Evolutionary conservation across 2,329 filamentous ascomycete genomes (phyloP).

Genomic region (Sarocladium strictum): DNA sequence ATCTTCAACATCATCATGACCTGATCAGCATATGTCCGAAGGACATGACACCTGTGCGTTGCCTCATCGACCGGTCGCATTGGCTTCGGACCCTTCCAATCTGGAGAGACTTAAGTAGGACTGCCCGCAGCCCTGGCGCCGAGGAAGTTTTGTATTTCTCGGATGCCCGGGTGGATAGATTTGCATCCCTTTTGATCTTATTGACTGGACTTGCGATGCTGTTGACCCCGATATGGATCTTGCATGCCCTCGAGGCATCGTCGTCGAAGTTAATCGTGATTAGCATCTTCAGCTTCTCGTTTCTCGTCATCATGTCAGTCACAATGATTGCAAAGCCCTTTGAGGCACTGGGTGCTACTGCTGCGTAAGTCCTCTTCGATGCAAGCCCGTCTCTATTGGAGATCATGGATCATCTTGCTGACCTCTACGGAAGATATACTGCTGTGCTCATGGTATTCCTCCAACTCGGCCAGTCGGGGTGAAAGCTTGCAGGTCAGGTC

Average conservation of each 20-base stretch:
- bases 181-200: constrained; percentile 18
- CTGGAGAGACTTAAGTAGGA: not conserved
- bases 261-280: constrained; percentile 23
- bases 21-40: constrained; percentile 14
- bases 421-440: not conserved
- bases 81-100: constrained; percentile 3
- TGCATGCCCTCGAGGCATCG: constrained; percentile 15
- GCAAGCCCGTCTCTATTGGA: not conserved
- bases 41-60: constrained; percentile 12
- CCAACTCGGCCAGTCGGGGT: not conserved
- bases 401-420: not conserved
- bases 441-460: constrained; percentile 9
- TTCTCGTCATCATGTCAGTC: constrained; percentile 13
- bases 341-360: constrained; percentile 16
- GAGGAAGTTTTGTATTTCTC: constrained; percentile 12
- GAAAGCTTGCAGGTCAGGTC: too few species aligned
- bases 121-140: not conserved
- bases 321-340: constrained; percentile 15
- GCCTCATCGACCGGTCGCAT: constrained; percentile 10
- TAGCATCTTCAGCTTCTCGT: constrained; percentile 21
- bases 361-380: constrained; percentile 14
- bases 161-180: constrained; percentile 17
- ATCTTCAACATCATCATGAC: constrained; percentile 14
- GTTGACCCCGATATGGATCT: constrained; percentile 26
- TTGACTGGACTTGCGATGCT: constrained; percentile 22